Evolutionary conservation across 805 yeast species (phyloP), one percentile per base, ranked within the genome.

Genomic region (Grigorovia humatica): DNA sequence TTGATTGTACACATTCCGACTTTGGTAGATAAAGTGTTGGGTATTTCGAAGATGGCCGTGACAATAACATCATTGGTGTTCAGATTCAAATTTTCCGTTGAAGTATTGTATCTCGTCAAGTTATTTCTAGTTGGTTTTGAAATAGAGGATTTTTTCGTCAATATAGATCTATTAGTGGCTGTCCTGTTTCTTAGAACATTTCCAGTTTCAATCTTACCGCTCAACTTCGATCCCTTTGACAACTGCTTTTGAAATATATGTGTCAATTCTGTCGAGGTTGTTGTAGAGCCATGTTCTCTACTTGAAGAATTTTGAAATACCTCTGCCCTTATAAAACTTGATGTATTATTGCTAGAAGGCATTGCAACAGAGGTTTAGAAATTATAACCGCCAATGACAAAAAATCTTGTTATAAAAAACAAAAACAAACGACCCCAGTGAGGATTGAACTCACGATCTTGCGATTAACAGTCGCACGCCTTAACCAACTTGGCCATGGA

Each of bases 381-480:
- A 23, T 23, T 6, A 4, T 23, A 23, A 6, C 27, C 27, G 27
- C 27, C 27, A 23, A 23, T 23, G 6, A 4, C 27, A 23, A 23
- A 23, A n/a, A 23, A 23, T 23, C 6, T 23, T 3, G 27, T 43
- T 23, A 2, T 9, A 7, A 38, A 38, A 8, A 13, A 38, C 3
- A 50, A 46, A 50, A 45, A 13, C 11, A 30, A 46, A 29, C 79
- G 79, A 75, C 78, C 79, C 65, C 77, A 73, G 79, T 65, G 79
- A 76, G 79, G 79, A 67, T 75, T 70, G 79, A 75, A 75, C 79
- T 76, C 79, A 65, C 79, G 80, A 73, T 76, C 80, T 76, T 76
- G 79, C 79, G 80, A 76, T 76, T 76, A 75, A 76, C 79, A 76
- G 79, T 75, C 79, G 79, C 78, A 75, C 77, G 79, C 79, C 79